These are phyloP conservation scores for Xerocomellus intermedius DNA, from an alignment of 768 basidiomycete genomes.

Conservation along the genomic window DNA sequence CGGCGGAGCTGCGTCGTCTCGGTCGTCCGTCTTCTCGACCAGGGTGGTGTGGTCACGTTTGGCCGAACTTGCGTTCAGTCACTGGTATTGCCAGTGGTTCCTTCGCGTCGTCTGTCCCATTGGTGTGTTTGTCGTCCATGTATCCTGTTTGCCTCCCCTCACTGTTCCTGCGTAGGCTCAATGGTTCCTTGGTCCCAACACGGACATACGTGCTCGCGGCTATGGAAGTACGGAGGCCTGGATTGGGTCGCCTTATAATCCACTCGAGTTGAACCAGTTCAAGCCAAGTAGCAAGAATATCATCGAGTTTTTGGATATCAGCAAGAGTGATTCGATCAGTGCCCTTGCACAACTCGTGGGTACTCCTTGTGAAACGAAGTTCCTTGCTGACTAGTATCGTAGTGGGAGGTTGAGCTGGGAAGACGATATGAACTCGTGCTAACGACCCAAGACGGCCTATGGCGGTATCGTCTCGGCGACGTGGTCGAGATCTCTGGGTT, in stretches of 20 bases:
- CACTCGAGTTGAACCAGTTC: conserved; percentile 8
- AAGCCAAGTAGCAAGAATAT: not conserved
- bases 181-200: conserved; percentile 12
- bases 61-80: conserved; percentile 13
- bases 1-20: conserved; percentile 9
- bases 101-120: conserved; percentile 9
- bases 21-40: conserved; percentile 13
- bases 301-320: conserved; percentile 17
- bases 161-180: conserved; percentile 2
- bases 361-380: not conserved
- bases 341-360: conserved; percentile 2
- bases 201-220: not conserved
- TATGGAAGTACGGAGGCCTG: conserved; percentile 7
- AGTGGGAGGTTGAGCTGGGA: conserved; percentile 20
- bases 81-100: conserved; percentile 7
- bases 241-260: conserved; percentile 8
- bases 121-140: not conserved
- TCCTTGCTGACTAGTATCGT: not conserved
- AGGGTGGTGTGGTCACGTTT: conserved; percentile 12
- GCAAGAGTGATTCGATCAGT: not conserved
- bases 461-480: conserved; percentile 24
- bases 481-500: conserved; percentile 23
- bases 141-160: not conserved
- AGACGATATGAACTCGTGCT: conserved; percentile 17
- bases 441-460: conserved; percentile 18